Percentiles rank a stretch among this genome's conserved stretches.
phyloP scores from a whole-genome alignment of 768 basidiomycete genomes.

The Boletales sp. region DNA sequence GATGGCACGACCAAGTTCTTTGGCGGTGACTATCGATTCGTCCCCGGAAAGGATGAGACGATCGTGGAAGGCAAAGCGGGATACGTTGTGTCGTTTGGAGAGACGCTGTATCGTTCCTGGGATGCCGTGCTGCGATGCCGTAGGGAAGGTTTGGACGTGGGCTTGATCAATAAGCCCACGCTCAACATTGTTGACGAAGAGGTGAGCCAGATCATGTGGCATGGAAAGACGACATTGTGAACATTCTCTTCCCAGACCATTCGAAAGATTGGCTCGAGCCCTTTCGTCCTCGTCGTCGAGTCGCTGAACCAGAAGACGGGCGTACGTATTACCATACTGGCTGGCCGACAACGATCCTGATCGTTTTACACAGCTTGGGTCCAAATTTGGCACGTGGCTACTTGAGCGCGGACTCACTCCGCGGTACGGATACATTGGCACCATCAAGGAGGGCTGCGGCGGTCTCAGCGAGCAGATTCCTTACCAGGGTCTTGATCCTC shows the following conservation, averaged over 20 bases:
- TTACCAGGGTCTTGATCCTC: slow-evolving; percentile 74
- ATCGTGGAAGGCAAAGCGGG: slow-evolving; percentile 75
- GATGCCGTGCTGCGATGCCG: slow-evolving; percentile 78
- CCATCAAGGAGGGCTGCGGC: slow-evolving; percentile 69
- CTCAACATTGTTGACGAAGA: slow-evolving; percentile 83
- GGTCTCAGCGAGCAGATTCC: slow-evolving; percentile 86
- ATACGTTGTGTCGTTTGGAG: slow-evolving; percentile 83
- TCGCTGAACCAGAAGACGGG: slow-evolving; percentile 89
- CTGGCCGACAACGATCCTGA: neutral
- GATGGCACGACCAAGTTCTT: slow-evolving; percentile 66
- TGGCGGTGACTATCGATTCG: slow-evolving; percentile 69
- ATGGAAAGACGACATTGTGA: neutral
- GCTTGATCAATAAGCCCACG: slow-evolving; percentile 82
- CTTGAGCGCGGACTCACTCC: slow-evolving; percentile 79
- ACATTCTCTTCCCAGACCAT: slow-evolving; percentile 39
- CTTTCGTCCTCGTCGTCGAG: slow-evolving; percentile 83
- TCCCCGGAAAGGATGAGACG: slow-evolving; percentile 81
- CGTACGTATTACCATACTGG: slow-evolving; percentile 27
- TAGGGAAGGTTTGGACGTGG: slow-evolving; percentile 72
- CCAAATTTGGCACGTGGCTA: slow-evolving; percentile 83
- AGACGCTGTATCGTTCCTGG: slow-evolving; percentile 80
- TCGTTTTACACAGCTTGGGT: slow-evolving; percentile 51
- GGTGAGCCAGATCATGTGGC: slow-evolving; percentile 32
- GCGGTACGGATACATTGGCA: slow-evolving; percentile 78
- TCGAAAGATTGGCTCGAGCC: slow-evolving; percentile 65